Evolutionary conservation across 495 filamentous ascomycete genomes (phyloP).

Genomic region (Durotheca rogersii): DNA sequence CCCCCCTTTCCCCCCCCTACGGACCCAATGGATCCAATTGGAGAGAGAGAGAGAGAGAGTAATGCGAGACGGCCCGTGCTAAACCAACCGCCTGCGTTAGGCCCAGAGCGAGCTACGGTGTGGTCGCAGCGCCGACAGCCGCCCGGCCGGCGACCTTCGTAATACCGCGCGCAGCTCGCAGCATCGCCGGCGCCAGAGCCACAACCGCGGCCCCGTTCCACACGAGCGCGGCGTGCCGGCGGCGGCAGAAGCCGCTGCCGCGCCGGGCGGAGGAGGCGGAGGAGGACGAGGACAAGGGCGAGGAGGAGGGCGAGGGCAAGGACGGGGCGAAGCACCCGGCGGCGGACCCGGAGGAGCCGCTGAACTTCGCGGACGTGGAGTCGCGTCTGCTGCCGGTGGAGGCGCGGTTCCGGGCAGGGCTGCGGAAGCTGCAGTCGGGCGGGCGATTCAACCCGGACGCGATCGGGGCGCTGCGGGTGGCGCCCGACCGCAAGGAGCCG

Average conservation of each 20-base stretch:
- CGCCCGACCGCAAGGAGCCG: constrained; percentile 40
- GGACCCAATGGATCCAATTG: constrained; percentile 11
- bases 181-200: constrained; percentile 1
- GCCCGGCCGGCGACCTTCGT: too few relatives aligned
- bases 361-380: constrained; percentile 66
- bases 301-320: constrained; percentile 3
- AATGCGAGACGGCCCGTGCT: too few relatives aligned
- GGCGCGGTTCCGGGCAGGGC: constrained; percentile 58
- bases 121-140: background rate
- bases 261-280: background rate
- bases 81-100: background rate
- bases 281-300: background rate
- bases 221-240: background rate
- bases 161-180: constrained; percentile 1
- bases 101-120: constrained; percentile 10
- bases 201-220: background rate
- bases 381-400: constrained; percentile 58
- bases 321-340: constrained; percentile 29
- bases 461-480: constrained; percentile 65
- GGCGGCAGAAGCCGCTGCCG: background rate
- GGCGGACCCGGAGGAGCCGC: constrained; percentile 55
- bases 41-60: too few relatives aligned
- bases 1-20: constrained; percentile 27
- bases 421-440: constrained; percentile 59
- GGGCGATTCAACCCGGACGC: constrained; percentile 68